phyloP scores from a whole-genome alignment of 805 yeast genomes.

The Candida boidinii region DNA sequence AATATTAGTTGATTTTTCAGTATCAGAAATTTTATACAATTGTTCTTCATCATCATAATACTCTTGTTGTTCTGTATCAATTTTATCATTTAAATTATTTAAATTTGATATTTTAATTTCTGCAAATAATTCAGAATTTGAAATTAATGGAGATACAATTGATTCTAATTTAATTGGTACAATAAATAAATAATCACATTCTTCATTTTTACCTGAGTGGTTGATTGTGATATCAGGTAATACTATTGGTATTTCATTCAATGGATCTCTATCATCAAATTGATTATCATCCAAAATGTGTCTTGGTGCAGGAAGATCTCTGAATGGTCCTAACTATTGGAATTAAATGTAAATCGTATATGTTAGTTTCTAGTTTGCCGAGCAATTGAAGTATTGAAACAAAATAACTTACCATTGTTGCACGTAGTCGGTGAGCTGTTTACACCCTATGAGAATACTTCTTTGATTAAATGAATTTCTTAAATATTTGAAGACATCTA shows the following conservation, averaged over 20 bases:
- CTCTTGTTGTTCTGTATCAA: no score
- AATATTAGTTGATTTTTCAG: constrained; percentile 2
- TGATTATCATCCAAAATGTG: constrained; percentile 34
- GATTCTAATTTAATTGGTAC: constrained; percentile 22
- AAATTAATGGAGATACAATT: constrained; percentile 12
- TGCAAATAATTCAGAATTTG: no score
- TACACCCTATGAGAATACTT: no score
- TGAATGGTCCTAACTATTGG: constrained; percentile 38
- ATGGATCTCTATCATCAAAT: constrained; percentile 13
- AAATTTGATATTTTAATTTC: no score
- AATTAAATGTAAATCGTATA: constrained; percentile 1
- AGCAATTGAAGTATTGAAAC: no score
- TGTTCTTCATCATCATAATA: constrained; percentile 42
- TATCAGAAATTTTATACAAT: constrained; percentile 27
- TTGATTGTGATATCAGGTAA: constrained; percentile 23
- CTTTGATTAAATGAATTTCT: no score
- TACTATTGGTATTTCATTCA: constrained; percentile 7
- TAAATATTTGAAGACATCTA: no score
- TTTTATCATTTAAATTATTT: no score
- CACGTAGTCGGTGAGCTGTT: no score
- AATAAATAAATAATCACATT: constrained; percentile 19
- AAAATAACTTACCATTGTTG: no score
- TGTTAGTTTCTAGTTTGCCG: no score
- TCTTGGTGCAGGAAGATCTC: constrained; percentile 36
- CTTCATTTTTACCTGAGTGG: constrained; percentile 6